These are phyloP conservation scores for Scutellaria barbata DNA, from an alignment of 257 asterid species.

Conservation along the genomic window DNA sequence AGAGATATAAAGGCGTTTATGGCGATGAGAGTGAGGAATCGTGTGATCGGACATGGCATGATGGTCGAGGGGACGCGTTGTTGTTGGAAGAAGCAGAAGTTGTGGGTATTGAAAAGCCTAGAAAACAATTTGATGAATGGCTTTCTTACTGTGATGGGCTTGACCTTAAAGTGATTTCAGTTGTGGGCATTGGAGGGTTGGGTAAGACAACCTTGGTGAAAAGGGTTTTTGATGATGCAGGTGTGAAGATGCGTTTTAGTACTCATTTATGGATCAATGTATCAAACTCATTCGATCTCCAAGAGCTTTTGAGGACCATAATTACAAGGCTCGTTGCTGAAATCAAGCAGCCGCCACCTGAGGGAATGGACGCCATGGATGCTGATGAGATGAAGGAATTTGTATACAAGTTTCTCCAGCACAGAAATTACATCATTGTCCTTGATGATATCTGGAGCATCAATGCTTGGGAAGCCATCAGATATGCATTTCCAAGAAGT, in stretches of 20 bases:
- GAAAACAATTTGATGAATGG: neutral
- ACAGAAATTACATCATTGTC: neutral
- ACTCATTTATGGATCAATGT: neutral
- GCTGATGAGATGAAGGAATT: neutral
- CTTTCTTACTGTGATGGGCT: neutral
- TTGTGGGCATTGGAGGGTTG: conserved; percentile 12
- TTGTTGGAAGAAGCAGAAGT: conserved; percentile 1
- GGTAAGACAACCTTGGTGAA: neutral
- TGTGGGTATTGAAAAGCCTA: conserved; percentile 1
- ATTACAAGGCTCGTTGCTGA: neutral
- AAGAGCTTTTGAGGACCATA: neutral
- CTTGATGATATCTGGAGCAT: neutral
- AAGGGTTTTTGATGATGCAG: neutral
- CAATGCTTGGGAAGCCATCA: neutral
- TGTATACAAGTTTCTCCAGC: neutral
- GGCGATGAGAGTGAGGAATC: neutral
- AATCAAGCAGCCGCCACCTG: neutral
- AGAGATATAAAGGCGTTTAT: neutral
- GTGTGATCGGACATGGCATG: neutral
- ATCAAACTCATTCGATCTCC: neutral
- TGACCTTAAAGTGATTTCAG: no score
- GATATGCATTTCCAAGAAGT: neutral
- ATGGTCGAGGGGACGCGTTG: neutral
- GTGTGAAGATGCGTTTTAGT: neutral
- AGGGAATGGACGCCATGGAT: neutral